Conservation (phyloP, 139 green algal species). For the Chlorella sp. region DNA sequence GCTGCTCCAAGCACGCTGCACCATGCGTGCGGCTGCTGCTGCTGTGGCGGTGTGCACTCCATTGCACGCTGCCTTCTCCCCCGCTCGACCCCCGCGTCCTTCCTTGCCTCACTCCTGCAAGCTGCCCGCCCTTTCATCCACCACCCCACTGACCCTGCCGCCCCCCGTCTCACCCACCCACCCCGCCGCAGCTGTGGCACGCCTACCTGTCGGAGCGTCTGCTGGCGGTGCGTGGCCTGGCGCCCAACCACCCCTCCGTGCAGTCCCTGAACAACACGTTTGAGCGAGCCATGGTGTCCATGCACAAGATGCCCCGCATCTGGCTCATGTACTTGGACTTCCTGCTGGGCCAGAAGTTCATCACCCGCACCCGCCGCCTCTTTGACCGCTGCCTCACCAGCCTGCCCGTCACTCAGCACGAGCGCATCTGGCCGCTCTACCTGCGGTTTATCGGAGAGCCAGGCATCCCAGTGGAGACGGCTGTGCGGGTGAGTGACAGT, state of each 20-base stretch:
- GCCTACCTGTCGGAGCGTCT: constrained; percentile 89
- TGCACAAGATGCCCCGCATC: constrained; percentile 98
- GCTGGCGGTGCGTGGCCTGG: constrained; percentile 70
- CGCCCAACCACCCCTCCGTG: constrained; percentile 58
- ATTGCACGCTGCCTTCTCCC: neutral
- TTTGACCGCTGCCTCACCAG: constrained; percentile 93
- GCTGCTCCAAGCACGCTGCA: too few species aligned
- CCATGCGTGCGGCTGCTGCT: neutral
- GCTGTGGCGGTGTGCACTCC: neutral
- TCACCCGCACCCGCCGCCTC: constrained; percentile 82
- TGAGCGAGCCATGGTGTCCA: constrained; percentile 94
- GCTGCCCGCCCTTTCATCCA: neutral
- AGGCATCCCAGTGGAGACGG: constrained; percentile 92
- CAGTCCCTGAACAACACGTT: constrained; percentile 90
- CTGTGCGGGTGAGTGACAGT: constrained; percentile 63
- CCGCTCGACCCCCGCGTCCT: too few species aligned
- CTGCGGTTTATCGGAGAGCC: constrained; percentile 60
- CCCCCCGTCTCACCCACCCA: neutral
- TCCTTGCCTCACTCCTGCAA: neutral
- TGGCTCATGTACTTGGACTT: constrained; percentile 94
- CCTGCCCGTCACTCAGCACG: constrained; percentile 98
- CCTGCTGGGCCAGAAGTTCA: constrained; percentile 72
- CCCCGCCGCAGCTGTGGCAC: constrained; percentile 81
- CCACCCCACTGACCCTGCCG: neutral
- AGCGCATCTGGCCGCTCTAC: constrained; percentile 95